phyloP scores from a whole-genome alignment of 2,329 filamentous ascomycete species.

The Fusarium kyushuense region DNA sequence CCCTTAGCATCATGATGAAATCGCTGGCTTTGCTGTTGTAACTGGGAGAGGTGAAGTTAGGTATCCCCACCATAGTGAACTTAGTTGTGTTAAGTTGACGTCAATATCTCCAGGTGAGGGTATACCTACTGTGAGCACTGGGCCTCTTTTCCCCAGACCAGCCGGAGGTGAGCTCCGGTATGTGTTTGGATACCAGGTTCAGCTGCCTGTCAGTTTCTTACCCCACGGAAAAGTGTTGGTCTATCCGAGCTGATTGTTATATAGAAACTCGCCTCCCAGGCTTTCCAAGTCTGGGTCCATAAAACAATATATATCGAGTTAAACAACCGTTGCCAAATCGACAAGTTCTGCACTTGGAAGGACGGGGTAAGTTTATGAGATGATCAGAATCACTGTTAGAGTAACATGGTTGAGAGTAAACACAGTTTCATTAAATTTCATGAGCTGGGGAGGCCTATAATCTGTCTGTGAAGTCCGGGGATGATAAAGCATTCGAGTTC shows the following conservation, averaged over 20 bases:
- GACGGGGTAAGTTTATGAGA: not conserved
- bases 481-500: slow-evolving; percentile 7
- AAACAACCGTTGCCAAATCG: not conserved
- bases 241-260: not conserved
- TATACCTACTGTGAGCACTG: slow-evolving; percentile 11
- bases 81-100: slow-evolving; percentile 29
- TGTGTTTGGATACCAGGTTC: not conserved
- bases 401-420: not conserved
- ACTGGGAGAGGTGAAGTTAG: not conserved
- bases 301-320: slow-evolving; percentile 3
- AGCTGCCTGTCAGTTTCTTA: not conserved
- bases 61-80: slow-evolving; percentile 9
- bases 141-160: slow-evolving; percentile 12
- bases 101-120: slow-evolving; percentile 28
- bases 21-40: not conserved
- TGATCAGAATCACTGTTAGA: not conserved
- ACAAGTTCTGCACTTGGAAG: not conserved
- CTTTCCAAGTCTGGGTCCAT: slow-evolving; percentile 10
- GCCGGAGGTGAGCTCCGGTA: slow-evolving; percentile 32
- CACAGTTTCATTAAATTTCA: not conserved
- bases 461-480: not conserved
- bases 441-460: slow-evolving; percentile 1
- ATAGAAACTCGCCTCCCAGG: slow-evolving; percentile 3
- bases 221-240: not conserved
- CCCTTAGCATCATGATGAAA: slow-evolving; percentile 13